Base-by-base conservation (phyloP, 1,284 basidiomycete species). In the Cystobasidiaceae sp. region DNA sequence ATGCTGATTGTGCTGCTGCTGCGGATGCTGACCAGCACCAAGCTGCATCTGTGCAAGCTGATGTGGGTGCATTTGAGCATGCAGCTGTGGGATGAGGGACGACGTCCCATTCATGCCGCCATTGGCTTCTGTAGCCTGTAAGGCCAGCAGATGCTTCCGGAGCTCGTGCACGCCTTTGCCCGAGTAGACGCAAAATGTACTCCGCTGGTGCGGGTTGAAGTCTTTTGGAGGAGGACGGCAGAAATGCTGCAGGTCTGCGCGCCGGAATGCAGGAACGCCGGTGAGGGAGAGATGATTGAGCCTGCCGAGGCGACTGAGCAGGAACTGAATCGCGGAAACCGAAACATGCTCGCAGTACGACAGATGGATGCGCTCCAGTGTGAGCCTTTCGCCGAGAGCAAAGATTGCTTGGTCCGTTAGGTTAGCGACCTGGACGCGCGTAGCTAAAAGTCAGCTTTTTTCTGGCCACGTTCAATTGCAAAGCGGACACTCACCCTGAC, bases 311-410 rank as follows among this genome's bases (percentile, higher is more conserved):
- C 88, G 85, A 75, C 90, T 87, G 51, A 98, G 82, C 39, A 98
- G 82, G 77, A 88, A 91, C 72, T 94, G 89, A 55, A 98, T 85
- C 13, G 93, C 93, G 76, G 87, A 84, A 68, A 97, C 89, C 4
- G 88, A 86, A 67, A 99, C 88, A 72, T 96, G 90, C 74, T 97
- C 91, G 78, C 96, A 99, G 76, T 97, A 98, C 1, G 92, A 96
- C 25, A 99, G 81, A 76, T 99, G 96, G 32, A 99, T 91, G 34
- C 96, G 86, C 75, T 99, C 96, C 23, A 98, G 82, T 28, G 73
- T 75, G 1, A 90, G 90, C 7, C 81, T 77, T 45, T 80, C 79
- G 3, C 86, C 90, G 8, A 99, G 82, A 0, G 91, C 83, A 73
- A 89, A 90, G 30, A 98, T 87, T 1, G 91, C 91, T 72, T 91